Base-by-base conservation (phyloP, 2,329 filamentous ascomycete species). In the Metarhizium sp. region DNA sequence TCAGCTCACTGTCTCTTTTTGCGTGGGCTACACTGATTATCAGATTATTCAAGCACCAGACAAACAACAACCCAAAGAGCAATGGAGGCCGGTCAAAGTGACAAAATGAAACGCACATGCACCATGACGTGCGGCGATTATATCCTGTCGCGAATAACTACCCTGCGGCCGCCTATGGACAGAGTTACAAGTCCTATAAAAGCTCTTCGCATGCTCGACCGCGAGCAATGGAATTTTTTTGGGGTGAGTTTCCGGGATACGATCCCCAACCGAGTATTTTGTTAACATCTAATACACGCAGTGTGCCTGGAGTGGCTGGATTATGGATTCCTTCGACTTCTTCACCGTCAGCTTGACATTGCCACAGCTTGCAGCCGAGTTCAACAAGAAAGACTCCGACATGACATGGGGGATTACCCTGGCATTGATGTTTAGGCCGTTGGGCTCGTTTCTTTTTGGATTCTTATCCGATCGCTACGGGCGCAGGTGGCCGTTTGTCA, bases 151-250 rank as follows among this genome's bases (percentile, higher is more conserved):
- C 49, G 49, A 30, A n/a, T 51, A 18, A 25, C 49, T 36, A 42
- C 50, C 36, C 36, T 51, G 10, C 29, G 42, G 25, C 50, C 50
- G 13, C 50, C 50, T 14, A 51, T 51, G 50, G 50, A 51, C 36
- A 42, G 16, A 13, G 36, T 18, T n/a, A 8, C 18, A 14, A 43
- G 25, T 43, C 38, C 50, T 6, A 42, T 42, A 8, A 51, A 30
- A n/a, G 50, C 50, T 7, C 14, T 51, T 36, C 18, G 50, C n/a
- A 25, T 51, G 50, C 38, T 51, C 30, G 42, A 40, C 25, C 25
- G 38, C 13, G 36, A 43, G 50, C 50, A 51, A 30, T 51, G 50
- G 50, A 51, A 51, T 38, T 51, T 43, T 30, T 51, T 51, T 25
- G 36, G 34, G 13, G 50, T 51, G 4, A 51, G 50, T 43, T 6